Percentiles rank a stretch among this genome's conserved stretches.
These are phyloP conservation scores for Canariomyces notabilis DNA, from an alignment of 2,329 filamentous ascomycete genomes.

Conservation along the genomic window DNA sequence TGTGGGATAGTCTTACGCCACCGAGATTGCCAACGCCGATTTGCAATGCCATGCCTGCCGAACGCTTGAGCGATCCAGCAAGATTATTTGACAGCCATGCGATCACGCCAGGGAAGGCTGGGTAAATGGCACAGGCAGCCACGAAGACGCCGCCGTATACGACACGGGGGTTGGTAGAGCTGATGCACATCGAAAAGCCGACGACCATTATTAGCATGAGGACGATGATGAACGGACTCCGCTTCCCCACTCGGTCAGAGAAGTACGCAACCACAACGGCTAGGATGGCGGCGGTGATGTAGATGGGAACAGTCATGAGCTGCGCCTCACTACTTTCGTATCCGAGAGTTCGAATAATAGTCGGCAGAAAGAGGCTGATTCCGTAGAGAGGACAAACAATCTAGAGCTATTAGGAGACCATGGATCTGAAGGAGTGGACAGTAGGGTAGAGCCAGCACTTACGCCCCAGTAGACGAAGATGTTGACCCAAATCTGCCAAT, in stretches of 20 bases:
- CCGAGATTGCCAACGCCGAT: conserved; percentile 57
- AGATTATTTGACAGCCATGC: conserved; percentile 77
- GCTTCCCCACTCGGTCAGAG: conserved; percentile 50
- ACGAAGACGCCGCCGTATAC: conserved; percentile 74
- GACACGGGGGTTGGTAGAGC: conserved; percentile 51
- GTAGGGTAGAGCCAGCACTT: no score
- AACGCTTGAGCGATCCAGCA: conserved; percentile 60
- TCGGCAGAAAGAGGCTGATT: conserved; percentile 57
- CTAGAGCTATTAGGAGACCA: conserved; percentile 26
- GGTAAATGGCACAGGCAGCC: conserved; percentile 73
- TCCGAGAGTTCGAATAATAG: conserved; percentile 56
- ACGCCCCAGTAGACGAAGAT: conserved; percentile 62
- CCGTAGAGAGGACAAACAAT: conserved; percentile 52
- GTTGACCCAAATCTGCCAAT: conserved; percentile 71
- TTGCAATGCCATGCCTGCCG: conserved; percentile 59
- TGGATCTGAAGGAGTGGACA: conserved; percentile 32
- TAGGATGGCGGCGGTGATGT: conserved; percentile 57
- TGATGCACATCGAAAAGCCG: conserved; percentile 58
- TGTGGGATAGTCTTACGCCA: conserved; percentile 34
- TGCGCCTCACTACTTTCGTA: conserved; percentile 56
- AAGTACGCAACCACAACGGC: conserved; percentile 49
- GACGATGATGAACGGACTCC: conserved; percentile 51
- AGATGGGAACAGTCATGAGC: conserved; percentile 58
- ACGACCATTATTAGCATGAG: conserved; percentile 49
- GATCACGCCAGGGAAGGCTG: conserved; percentile 72